These are phyloP conservation scores for Bipolaris oryzae DNA, from an alignment of 2,329 filamentous ascomycete genomes.

Conservation along the genomic window DNA sequence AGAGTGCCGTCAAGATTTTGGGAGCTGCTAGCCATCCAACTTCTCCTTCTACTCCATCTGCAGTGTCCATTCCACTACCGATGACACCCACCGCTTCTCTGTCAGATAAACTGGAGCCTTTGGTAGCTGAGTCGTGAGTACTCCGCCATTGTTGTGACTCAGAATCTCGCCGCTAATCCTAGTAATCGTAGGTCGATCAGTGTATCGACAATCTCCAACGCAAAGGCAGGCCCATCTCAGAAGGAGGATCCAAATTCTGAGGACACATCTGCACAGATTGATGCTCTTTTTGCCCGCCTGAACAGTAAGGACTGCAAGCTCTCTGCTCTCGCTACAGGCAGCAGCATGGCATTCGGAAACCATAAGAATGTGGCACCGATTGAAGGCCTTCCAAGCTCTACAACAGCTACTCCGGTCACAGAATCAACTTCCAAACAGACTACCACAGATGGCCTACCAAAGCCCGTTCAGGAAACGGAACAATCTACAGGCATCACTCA, in stretches of 20 bases:
- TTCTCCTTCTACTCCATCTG: neutral
- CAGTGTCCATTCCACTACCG: neutral
- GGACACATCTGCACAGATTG: conserved; percentile 16
- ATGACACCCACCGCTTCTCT: conserved; percentile 4
- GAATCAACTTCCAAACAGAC: neutral
- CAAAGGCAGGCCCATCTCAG: neutral
- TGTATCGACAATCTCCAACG: neutral
- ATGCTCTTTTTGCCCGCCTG: conserved; percentile 29
- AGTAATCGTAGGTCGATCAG: conserved; percentile 1
- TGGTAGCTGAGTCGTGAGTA: conserved; percentile 24
- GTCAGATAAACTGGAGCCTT: conserved; percentile 12
- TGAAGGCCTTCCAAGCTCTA: neutral
- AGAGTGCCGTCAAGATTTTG: conserved; percentile 36
- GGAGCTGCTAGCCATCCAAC: conserved; percentile 18
- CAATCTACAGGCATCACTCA: neutral
- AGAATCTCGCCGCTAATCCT: conserved; percentile 7
- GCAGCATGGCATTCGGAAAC: neutral
- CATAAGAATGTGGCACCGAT: conserved; percentile 14
- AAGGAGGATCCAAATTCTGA: neutral
- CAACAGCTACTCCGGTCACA: neutral
- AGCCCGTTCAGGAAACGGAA: neutral
- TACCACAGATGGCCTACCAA: neutral
- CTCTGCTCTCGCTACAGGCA: neutral
- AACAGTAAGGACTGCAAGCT: conserved; percentile 1
- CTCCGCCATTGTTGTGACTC: neutral